Evolutionary conservation across 371 early-diverging fungal species (phyloP), one percentile per base, ranked within the genome.

Genomic region (Rhizopus arrhizus): DNA sequence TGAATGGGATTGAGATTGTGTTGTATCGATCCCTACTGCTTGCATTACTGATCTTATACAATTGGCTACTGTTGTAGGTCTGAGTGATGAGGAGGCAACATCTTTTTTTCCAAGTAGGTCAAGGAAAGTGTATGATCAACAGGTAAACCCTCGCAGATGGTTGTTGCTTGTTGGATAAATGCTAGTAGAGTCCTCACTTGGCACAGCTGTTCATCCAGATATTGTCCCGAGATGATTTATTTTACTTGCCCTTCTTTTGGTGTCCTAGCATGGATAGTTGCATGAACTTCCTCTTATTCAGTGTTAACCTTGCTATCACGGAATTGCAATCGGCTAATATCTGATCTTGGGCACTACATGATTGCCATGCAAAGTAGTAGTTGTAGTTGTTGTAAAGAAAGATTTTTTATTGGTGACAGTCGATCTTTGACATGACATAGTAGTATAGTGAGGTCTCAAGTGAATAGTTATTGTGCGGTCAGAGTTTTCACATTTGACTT

Each of bases 271-370:
- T 47, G 48, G 5, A 48, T 34, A 45, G 41, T 6, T 8, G 5
- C 15, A 16, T 35, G 47, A 47, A 33, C 8, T 34, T 5, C 2
- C 13, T 40, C 16, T 12, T 38, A 11, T 11, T 5, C 5, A 12
- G 28, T 10, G 5, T 53, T 4, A 53, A 40, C 3, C 2, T 3
- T 9, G 48, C n/a, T 15, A 40, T 48, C 38, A 11, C 16, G 15
- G 34, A 35, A 46, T 48, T 47, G 57, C 42, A 57, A 28, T 33
- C 47, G 3, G 11, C 57, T 48, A 28, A 57, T 57, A 48, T 65
- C 70, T 2, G 62, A 62, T 32, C 65, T 15, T 47, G 62, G 65
- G 22, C 63, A 34, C 63, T 63, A 65, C 62, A 70, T 62, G 5
- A 63, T 56, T 9, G 43, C 43, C 12, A 63, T 41, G 40, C 58